Conservation (phyloP, 208 protist genomes). For the Acanthamoeba lenticulata region DNA sequence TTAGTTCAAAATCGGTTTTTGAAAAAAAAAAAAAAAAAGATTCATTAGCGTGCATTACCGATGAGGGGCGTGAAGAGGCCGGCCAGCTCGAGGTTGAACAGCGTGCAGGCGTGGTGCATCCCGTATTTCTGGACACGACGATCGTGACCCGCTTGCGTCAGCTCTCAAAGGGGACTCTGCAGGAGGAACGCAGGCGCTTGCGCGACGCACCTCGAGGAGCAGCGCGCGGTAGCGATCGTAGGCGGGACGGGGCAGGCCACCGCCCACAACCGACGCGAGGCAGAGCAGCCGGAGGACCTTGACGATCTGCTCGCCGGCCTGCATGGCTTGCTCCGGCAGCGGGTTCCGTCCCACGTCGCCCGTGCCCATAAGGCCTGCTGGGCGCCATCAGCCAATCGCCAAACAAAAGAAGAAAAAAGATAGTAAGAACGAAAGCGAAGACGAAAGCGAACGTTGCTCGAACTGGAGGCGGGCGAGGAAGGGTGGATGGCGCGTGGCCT, state of each 20-base stretch:
- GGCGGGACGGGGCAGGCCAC: background rate
- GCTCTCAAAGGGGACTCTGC: background rate
- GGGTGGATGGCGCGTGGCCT: background rate
- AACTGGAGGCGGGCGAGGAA: background rate
- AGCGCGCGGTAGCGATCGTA: background rate
- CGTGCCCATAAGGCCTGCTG: background rate
- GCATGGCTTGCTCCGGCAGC: background rate
- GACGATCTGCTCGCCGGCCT: background rate
- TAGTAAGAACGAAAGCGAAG: background rate
- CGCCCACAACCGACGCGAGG: constrained; percentile 21
- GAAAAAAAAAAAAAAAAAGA: background rate
- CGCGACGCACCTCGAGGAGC: background rate
- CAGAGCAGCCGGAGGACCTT: constrained; percentile 11
- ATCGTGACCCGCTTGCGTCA: background rate
- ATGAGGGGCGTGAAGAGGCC: background rate
- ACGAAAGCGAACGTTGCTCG: background rate
- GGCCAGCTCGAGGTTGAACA: background rate
- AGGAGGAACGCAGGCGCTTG: too few species aligned
- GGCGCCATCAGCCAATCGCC: background rate
- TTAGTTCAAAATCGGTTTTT: background rate
- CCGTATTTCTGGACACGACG: background rate
- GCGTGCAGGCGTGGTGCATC: background rate
- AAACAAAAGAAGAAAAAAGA: too few species aligned
- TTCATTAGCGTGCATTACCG: too few species aligned
- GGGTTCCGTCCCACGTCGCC: constrained; percentile 8